Conservation (phyloP, 225 moss, liverwort and hornwort species). For the Bryum argenteum region DNA sequence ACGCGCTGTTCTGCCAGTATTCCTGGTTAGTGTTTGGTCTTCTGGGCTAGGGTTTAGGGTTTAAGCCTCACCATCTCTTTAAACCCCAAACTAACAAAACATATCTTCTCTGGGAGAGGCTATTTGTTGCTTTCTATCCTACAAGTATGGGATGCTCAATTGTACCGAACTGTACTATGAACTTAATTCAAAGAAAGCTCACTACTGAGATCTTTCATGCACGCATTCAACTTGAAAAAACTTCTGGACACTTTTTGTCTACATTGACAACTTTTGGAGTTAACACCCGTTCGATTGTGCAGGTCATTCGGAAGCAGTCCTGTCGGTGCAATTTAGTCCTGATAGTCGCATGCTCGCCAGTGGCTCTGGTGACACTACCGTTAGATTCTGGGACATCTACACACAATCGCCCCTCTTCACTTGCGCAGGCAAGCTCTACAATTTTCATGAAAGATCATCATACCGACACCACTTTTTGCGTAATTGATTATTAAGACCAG, state of each 20-base stretch:
- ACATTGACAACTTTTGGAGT: neutral
- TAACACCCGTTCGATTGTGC: constrained; percentile 2
- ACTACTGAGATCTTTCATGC: no score
- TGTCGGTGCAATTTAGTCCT: constrained; percentile 88
- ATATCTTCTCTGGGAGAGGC: no score
- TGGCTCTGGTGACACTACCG: constrained; percentile 95
- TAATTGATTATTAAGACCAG: neutral
- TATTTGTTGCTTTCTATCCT: no score
- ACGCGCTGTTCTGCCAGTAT: constrained; percentile 98
- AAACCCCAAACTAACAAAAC: no score
- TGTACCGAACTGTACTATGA: no score
- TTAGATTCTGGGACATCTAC: constrained; percentile 97
- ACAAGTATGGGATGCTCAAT: no score
- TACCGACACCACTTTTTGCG: neutral
- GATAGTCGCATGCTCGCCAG: constrained; percentile 95
- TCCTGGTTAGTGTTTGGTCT: constrained; percentile 56
- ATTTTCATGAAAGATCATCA: neutral
- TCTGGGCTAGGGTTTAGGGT: neutral
- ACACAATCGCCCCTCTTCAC: constrained; percentile 88
- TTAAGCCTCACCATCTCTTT: neutral
- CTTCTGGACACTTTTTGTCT: no score
- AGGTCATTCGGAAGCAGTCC: constrained; percentile 91
- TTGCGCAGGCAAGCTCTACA: constrained; percentile 71
- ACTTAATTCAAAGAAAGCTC: no score
- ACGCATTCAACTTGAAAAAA: no score